phyloP scores from a whole-genome alignment of 768 basidiomycete genomes.

The Pleurotus ostreatus region DNA sequence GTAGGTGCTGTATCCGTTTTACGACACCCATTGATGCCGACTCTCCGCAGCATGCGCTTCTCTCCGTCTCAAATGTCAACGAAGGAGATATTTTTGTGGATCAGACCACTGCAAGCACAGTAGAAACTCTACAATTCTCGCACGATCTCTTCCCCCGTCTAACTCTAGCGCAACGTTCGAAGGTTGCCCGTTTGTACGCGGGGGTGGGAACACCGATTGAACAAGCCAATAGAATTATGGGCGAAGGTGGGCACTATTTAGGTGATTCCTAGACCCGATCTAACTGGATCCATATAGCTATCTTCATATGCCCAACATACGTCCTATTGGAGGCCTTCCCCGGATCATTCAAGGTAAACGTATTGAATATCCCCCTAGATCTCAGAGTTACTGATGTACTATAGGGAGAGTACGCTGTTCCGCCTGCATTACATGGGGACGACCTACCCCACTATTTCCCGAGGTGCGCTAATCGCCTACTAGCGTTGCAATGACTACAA shows the following conservation, averaged over 20 bases:
- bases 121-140: slow-evolving; percentile 10
- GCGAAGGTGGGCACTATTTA: slow-evolving; percentile 28
- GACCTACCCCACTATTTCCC: slow-evolving; percentile 39
- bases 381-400: neutral
- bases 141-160: slow-evolving; percentile 15
- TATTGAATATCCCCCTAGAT: neutral
- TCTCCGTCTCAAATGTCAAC: slow-evolving; percentile 20
- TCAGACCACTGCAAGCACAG: slow-evolving; percentile 8
- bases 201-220: slow-evolving; percentile 18
- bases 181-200: slow-evolving; percentile 12
- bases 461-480: slow-evolving; percentile 22
- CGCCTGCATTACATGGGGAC: slow-evolving; percentile 34
- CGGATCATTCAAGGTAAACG: slow-evolving; percentile 28
- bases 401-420: slow-evolving; percentile 40
- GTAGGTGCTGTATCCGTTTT: neutral
- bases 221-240: slow-evolving; percentile 31
- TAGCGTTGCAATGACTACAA: neutral
- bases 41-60: slow-evolving; percentile 12
- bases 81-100: slow-evolving; percentile 23
- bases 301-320: slow-evolving; percentile 44
- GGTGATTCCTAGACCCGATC: neutral
- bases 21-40: neutral
- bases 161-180: neutral
- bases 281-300: slow-evolving; percentile 19
- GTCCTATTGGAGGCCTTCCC: slow-evolving; percentile 29